Evolutionary conservation across 2,329 filamentous ascomycete species (phyloP).

Genomic region (Kalmusia sp.): DNA sequence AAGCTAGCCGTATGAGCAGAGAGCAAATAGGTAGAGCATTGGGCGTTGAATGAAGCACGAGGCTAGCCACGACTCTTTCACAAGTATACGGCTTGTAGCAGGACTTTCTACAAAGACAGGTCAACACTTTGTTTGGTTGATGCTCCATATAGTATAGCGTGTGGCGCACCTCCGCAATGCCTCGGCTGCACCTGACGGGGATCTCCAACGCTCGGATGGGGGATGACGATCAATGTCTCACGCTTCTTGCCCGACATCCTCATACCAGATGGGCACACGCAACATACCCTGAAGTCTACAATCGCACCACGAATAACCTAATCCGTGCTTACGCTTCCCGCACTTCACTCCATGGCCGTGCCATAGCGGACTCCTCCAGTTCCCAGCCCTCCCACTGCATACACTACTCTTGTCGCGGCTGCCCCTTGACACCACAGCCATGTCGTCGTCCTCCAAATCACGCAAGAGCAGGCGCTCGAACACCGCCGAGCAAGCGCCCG

Average conservation of each 20-base stretch:
- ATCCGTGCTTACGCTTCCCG: background rate
- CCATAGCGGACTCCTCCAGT: background rate
- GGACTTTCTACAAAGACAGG: no score
- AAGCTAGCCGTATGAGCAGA: no score
- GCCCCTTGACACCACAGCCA: constrained; percentile 4
- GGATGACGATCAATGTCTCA: constrained; percentile 3
- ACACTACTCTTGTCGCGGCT: background rate
- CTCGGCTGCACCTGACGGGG: constrained; percentile 12
- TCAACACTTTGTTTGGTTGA: no score
- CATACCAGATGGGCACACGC: background rate
- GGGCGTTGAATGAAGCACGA: no score
- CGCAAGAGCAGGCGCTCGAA: constrained; percentile 18
- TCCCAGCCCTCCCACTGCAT: background rate
- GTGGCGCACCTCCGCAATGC: constrained; percentile 10
- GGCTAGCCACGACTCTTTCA: no score
- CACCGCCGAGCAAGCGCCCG: constrained; percentile 46
- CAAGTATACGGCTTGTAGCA: no score
- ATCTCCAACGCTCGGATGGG: constrained; percentile 13
- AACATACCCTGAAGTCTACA: background rate
- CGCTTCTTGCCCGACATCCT: background rate
- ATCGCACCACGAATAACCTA: background rate
- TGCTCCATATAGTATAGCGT: no score
- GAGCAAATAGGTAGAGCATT: no score
- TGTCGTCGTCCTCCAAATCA: constrained; percentile 25
- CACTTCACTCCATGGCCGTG: background rate